phyloP scores from a whole-genome alignment of 306 rosid genomes.

The Benincasa hispida region DNA sequence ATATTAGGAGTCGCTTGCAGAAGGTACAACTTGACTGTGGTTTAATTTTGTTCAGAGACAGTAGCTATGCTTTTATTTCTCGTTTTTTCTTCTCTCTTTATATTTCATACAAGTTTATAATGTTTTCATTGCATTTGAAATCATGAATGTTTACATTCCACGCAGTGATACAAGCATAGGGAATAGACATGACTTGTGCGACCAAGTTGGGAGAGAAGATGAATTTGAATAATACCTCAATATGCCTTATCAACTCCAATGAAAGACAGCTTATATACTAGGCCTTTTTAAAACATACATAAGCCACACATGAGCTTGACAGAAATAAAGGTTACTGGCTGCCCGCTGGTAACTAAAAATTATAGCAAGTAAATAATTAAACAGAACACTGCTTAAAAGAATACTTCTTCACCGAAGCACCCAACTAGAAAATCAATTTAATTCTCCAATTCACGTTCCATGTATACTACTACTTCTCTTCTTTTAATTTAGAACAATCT shows the following conservation, averaged over 20 bases:
- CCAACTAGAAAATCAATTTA: not conserved
- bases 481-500: not conserved
- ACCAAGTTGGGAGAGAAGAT: too few relatives aligned
- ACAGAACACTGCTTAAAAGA: too few relatives aligned
- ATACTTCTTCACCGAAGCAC: too few relatives aligned
- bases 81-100: not conserved
- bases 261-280: too few relatives aligned
- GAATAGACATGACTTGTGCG: not conserved
- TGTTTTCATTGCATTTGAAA: not conserved
- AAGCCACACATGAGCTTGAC: too few relatives aligned
- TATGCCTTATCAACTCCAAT: too few relatives aligned
- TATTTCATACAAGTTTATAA: not conserved
- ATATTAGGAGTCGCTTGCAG: conserved; percentile 72
- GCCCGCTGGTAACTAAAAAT: too few relatives aligned
- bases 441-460: not conserved
- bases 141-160: not conserved
- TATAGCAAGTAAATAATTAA: too few relatives aligned
- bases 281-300: too few relatives aligned
- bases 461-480: not conserved
- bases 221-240: too few relatives aligned
- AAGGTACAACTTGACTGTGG: conserved; percentile 35
- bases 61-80: not conserved
- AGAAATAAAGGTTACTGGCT: too few relatives aligned
- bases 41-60: not conserved
- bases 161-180: not conserved